Conservation (phyloP, 2,329 filamentous ascomycete species). For the Pyrenochaeta sp. region DNA sequence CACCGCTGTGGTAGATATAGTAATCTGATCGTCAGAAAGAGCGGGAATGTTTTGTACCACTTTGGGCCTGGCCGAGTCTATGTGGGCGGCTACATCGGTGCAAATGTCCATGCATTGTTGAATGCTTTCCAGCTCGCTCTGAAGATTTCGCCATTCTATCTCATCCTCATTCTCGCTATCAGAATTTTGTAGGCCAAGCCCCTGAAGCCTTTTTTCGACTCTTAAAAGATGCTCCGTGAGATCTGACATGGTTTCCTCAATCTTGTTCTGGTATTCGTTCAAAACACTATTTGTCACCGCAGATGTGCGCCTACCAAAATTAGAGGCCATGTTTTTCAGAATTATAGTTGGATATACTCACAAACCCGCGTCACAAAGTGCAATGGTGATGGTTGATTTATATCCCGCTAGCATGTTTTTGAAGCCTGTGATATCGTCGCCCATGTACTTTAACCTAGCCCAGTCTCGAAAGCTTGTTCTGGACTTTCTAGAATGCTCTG, state of each 20-base stretch:
- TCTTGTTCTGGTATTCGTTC: slow-evolving; percentile 16
- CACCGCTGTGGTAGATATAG: too few species aligned
- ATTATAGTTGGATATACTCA: slow-evolving; percentile 33
- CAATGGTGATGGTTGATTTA: slow-evolving; percentile 45
- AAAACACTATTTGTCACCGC: slow-evolving; percentile 12
- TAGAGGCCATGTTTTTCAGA: not conserved
- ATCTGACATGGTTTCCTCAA: slow-evolving; percentile 19
- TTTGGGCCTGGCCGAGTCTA: not conserved
- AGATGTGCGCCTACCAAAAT: slow-evolving; percentile 18
- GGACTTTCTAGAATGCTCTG: slow-evolving; percentile 20
- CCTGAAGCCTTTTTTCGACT: slow-evolving; percentile 20
- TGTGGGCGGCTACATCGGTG: slow-evolving; percentile 6
- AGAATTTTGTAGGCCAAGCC: slow-evolving; percentile 1
- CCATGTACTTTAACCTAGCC: slow-evolving; percentile 57
- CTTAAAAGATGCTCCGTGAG: slow-evolving; percentile 19
- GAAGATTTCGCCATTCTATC: not conserved
- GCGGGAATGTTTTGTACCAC: not conserved
- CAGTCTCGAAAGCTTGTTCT: slow-evolving; percentile 57
- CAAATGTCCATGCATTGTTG: slow-evolving; percentile 9
- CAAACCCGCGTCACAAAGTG: slow-evolving; percentile 53
- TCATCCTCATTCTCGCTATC: not conserved
- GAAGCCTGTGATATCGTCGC: slow-evolving; percentile 55
- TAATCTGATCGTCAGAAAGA: too few species aligned
- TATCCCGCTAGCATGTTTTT: slow-evolving; percentile 52
- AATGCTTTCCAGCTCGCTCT: slow-evolving; percentile 3